Percentiles rank a stretch among this genome's conserved stretches.
Evolutionary conservation across 2,329 filamentous ascomycete genomes (phyloP).

Genomic region (Neocucurbitaria cava): DNA sequence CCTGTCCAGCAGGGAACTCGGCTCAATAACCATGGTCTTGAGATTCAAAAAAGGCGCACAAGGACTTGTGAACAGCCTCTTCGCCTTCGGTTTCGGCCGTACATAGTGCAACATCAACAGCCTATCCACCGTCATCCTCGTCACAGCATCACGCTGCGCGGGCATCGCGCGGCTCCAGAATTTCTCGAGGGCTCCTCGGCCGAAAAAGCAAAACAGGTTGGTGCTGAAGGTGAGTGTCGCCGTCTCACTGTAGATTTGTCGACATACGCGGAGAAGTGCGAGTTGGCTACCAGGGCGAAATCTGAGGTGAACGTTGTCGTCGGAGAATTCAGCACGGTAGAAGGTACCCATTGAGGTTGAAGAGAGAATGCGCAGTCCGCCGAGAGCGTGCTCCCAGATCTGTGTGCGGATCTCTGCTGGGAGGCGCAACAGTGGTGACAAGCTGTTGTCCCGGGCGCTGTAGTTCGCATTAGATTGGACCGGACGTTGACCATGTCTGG

Average conservation of each 20-base stretch:
- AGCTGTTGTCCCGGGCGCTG: not conserved
- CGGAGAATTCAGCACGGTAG: not conserved
- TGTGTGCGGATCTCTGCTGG: not conserved
- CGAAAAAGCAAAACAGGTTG: slow-evolving; percentile 6
- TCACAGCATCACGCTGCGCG: not conserved
- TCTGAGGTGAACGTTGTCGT: not conserved
- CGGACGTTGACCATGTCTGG: no score
- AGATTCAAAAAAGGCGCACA: not conserved
- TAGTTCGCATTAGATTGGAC: not conserved
- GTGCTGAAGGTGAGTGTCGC: slow-evolving; percentile 7
- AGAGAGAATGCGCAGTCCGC: not conserved
- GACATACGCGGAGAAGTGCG: slow-evolving; percentile 12
- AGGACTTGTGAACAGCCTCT: not conserved
- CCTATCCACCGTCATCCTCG: not conserved
- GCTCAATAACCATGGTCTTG: not conserved
- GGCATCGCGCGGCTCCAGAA: not conserved
- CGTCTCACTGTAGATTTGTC: slow-evolving; percentile 12
- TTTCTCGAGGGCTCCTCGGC: not conserved
- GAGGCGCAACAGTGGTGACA: not conserved
- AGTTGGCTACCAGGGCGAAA: not conserved
- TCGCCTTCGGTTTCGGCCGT: not conserved
- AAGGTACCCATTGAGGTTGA: not conserved
- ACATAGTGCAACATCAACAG: not conserved
- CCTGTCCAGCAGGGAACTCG: not conserved
- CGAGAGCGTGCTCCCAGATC: not conserved